Percentiles rank a stretch among this genome's conserved stretches.
phyloP scores from a whole-genome alignment of 2,329 filamentous ascomycete genomes.

The Mycosphaerelloides madeirae region DNA sequence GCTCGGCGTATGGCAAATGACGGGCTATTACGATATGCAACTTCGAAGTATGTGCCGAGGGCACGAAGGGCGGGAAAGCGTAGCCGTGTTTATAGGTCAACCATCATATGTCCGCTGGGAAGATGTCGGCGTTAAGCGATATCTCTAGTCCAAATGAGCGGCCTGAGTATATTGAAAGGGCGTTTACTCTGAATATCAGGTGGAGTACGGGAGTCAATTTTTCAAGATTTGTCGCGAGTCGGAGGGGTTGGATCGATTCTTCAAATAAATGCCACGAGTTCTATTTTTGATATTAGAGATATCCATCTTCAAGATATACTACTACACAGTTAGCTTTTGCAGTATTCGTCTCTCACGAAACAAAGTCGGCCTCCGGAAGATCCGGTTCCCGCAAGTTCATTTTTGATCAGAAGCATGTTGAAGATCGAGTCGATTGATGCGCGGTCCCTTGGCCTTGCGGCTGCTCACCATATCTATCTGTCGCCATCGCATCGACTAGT shows the following conservation, averaged over 20 bases:
- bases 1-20: constrained; percentile 39
- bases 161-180: constrained; percentile 23
- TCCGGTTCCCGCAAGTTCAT: too few relatives aligned
- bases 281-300: too few relatives aligned
- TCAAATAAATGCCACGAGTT: too few relatives aligned
- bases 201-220: constrained; percentile 42
- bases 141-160: constrained; percentile 33
- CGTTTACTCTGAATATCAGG: constrained; percentile 35
- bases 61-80: constrained; percentile 22
- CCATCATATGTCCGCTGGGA: constrained; percentile 40
- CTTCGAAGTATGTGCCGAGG: constrained; percentile 25
- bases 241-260: constrained; percentile 27
- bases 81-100: constrained; percentile 38
- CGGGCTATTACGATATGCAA: constrained; percentile 32
- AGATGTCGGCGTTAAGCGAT: constrained; percentile 32
- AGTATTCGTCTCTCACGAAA: too few relatives aligned
- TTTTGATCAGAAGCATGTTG: too few relatives aligned
- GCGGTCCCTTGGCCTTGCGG: background rate
- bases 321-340: too few relatives aligned
- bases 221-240: constrained; percentile 34
- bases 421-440: constrained; percentile 2
- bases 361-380: too few relatives aligned
- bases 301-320: too few relatives aligned
- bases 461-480: constrained; percentile 7
- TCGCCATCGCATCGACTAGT: background rate